phyloP scores from a whole-genome alignment of 2,329 filamentous ascomycete genomes.

The Phaeomoniella chlamydospora region DNA sequence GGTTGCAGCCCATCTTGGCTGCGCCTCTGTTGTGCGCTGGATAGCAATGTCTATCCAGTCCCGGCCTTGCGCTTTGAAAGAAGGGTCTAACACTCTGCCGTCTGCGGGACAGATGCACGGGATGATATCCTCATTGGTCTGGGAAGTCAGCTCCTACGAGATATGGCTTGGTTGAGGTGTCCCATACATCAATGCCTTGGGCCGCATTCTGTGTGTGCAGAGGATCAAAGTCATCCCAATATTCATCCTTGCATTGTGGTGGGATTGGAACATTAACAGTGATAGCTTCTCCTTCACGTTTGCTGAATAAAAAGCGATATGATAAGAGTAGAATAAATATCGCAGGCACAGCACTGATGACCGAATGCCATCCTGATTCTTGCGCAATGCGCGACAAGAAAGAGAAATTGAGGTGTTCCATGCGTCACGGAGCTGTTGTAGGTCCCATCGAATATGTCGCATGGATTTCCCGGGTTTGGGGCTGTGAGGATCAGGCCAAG shows the following conservation, averaged over 20 bases:
- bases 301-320: too few relatives aligned
- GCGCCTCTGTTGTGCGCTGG: constrained; percentile 57
- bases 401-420: too few relatives aligned
- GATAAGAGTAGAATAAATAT: not conserved
- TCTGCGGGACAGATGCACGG: constrained; percentile 56
- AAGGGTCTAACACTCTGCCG: constrained; percentile 51
- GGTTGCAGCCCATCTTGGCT: constrained; percentile 62
- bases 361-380: not conserved
- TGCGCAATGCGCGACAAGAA: not conserved
- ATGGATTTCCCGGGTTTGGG: too few relatives aligned
- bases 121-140: not conserved
- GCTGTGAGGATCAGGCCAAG: too few relatives aligned
- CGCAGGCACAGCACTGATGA: not conserved
- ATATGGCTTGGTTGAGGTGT: too few relatives aligned
- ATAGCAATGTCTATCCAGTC: constrained; percentile 69
- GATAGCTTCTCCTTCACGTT: not conserved
- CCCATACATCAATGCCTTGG: too few relatives aligned
- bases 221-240: not conserved
- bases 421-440: too few relatives aligned
- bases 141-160: too few relatives aligned
- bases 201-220: too few relatives aligned
- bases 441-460: too few relatives aligned
- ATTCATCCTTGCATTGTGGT: not conserved
- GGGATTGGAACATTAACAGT: not conserved
- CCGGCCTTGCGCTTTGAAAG: constrained; percentile 57